Evolutionary conservation across 441 rosid species (phyloP).

Genomic region (Manihot esculenta): DNA sequence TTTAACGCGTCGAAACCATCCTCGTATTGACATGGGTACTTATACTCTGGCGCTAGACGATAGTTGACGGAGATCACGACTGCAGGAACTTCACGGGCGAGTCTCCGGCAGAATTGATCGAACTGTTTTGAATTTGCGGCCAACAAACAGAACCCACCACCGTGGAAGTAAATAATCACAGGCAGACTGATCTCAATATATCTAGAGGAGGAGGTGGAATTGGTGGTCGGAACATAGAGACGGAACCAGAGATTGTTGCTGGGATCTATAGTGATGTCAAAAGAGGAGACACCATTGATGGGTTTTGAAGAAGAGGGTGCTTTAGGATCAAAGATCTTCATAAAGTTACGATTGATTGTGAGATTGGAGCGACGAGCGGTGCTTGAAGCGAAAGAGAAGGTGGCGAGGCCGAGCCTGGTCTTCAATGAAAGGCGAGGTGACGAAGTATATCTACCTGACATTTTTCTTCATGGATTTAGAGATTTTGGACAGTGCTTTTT

Average conservation of each 20-base stretch:
- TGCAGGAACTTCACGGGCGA: constrained; percentile 48
- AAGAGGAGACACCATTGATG: constrained; percentile 41
- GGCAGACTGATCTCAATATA: constrained; percentile 35
- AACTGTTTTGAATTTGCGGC: constrained; percentile 44
- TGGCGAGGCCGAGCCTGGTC: constrained; percentile 41
- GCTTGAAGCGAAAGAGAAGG: constrained; percentile 37
- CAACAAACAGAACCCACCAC: constrained; percentile 74
- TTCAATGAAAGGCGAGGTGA: constrained; percentile 45
- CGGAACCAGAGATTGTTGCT: constrained; percentile 76
- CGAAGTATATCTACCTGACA: neutral
- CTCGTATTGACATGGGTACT: constrained; percentile 67
- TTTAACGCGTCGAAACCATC: constrained; percentile 62
- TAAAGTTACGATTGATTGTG: constrained; percentile 55
- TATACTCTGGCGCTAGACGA: constrained; percentile 77
- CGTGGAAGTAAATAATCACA: constrained; percentile 69
- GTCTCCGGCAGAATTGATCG: constrained; percentile 63
- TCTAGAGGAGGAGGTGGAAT: constrained; percentile 11
- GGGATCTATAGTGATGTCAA: constrained; percentile 59
- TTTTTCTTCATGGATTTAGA: neutral
- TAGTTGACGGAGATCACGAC: constrained; percentile 67
- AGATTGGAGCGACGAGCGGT: constrained; percentile 47
- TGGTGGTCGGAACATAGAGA: constrained; percentile 44
- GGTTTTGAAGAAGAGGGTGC: constrained; percentile 48
- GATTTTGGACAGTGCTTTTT: no score
- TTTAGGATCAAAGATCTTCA: constrained; percentile 47